Evolutionary conservation across 805 yeast species (phyloP).

Genomic region (Schizosaccharomyces pombe): ASM294v3 CU329670.1:1067501-1068000

Average conservation of each 20-base stretch:
- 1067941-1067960: background rate
- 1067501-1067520: constrained; percentile 46
- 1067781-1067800: constrained; percentile 71
- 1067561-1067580: background rate
- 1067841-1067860: constrained; percentile 41
- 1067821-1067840: constrained; percentile 86
- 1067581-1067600: background rate
- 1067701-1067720: background rate
- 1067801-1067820: constrained; percentile 76
- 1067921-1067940: background rate
- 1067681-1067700: background rate
- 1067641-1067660: background rate
- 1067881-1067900: background rate
- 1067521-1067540: constrained; percentile 19
- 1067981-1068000: background rate
- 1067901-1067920: background rate
- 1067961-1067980: background rate
- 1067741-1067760: background rate
- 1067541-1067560: background rate
- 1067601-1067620: background rate
- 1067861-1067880: constrained; percentile 1
- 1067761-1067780: constrained; percentile 36
- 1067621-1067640: background rate
- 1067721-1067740: background rate
- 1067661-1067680: background rate